Base-by-base conservation (phyloP, 2,329 filamentous ascomycete genomes). In the Didymellaceae sp. region DNA sequence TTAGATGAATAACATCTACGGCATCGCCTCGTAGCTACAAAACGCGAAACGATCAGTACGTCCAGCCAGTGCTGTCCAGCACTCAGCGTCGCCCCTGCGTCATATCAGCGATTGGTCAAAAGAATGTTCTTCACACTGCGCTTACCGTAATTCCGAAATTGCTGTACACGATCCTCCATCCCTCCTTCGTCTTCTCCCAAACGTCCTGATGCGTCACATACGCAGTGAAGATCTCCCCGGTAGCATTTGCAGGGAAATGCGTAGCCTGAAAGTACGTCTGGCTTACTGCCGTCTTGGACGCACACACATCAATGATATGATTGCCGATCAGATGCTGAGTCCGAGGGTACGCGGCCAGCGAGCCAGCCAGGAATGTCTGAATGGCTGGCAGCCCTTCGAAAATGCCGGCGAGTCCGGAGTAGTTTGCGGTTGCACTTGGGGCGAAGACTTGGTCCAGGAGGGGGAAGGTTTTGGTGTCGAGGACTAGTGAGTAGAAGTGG, bases 251-350 rank as follows among this genome's bases (percentile, higher is more conserved):
- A n/a, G 47, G 47, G n/a, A 51, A 51, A 22, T 51, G 47, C 4
- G 41, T 51, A 41, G 47, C 47, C 24, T 40, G 34, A 6, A 51
- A 51, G 10, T 51, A 51, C 13, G 47, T 51, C 30, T 45, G 41
- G 28, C 47, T 51, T 4, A 51, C 35, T 1, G 47, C 47, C 5
- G 37, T 45, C 14, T 51, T 41, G 3, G 47, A 14, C 4, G 47
- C 47, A n/a, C 47, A 51, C 5, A 51, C 41, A 11, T 51, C 47
- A 13, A 51, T 45, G 13, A 51, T 51, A 25, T 51, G 47, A 32
- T 51, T 51, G 16, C 21, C 35, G 8, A 51, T 35, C 21, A 51
- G 18, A 24, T 51, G 41, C 41, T 51, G 47, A 5, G 47, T 51
- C 14, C 28, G 39, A 4, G 47, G 41, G 9, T 51, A 51, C 8